Evolutionary conservation across 169 alveolate genomes (phyloP).

Genomic region (Eimeria maxima): DNA sequence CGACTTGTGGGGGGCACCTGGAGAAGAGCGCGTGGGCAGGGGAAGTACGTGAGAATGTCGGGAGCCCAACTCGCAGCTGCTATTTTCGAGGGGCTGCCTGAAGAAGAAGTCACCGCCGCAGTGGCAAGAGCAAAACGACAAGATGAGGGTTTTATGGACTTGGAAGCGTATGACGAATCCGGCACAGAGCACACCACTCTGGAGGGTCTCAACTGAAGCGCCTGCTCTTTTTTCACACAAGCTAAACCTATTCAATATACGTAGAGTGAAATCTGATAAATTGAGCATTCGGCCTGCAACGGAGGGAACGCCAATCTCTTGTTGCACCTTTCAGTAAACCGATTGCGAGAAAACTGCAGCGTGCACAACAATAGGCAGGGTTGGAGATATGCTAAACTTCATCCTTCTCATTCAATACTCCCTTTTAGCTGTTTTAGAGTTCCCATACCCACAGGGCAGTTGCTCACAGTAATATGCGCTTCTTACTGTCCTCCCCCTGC

Average conservation of each 20-base stretch:
- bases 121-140: conserved; percentile 53
- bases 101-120: conserved; percentile 53
- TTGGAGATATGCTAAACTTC: neutral
- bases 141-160: conserved; percentile 61
- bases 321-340: neutral
- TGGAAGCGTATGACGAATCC: conserved; percentile 63
- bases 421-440: neutral
- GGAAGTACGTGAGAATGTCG: conserved; percentile 27
- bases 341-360: neutral
- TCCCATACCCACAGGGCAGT: neutral
- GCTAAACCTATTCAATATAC: neutral
- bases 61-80: conserved; percentile 67
- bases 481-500: neutral
- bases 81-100: conserved; percentile 34
- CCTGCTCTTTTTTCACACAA: neutral
- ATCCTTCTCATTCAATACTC: neutral
- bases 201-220: conserved; percentile 53
- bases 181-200: conserved; percentile 49
- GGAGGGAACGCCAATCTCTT: neutral
- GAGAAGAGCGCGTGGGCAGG: conserved; percentile 40
- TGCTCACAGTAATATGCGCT: neutral
- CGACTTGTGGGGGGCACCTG: conserved; percentile 59
- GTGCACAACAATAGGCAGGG: neutral
- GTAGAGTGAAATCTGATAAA: neutral
- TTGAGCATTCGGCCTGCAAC: neutral